A percentile compares a stretch with the other conserved stretches of the same genome.
These are phyloP conservation scores for Hyaloscypha finlandica DNA, from an alignment of 495 filamentous ascomycete species.

Conservation along the genomic window DNA sequence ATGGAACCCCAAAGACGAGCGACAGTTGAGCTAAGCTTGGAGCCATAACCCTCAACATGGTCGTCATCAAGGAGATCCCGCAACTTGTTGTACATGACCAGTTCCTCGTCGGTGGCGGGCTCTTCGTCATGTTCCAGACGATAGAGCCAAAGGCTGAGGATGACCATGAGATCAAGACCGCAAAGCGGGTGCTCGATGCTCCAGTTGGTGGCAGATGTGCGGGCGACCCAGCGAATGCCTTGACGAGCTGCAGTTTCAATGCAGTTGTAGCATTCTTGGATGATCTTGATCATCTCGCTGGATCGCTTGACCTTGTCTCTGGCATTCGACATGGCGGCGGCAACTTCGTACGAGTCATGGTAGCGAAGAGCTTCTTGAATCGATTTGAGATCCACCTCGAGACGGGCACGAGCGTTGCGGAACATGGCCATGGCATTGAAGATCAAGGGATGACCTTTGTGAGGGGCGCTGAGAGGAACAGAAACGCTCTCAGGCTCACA, in stretches of 20 bases:
- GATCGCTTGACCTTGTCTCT: constrained; percentile 92
- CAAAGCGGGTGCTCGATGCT: constrained; percentile 98
- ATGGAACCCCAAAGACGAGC: constrained; percentile 96
- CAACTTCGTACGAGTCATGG: constrained; percentile 95
- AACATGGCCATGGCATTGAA: constrained; percentile 99
- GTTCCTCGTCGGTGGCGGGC: constrained; percentile 85
- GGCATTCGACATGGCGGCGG: constrained; percentile 91
- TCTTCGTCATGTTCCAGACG: constrained; percentile 99
- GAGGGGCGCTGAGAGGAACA: constrained; percentile 89
- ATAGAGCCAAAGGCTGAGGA: constrained; percentile 97
- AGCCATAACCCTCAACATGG: constrained; percentile 73
- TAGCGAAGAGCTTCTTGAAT: constrained; percentile 97
- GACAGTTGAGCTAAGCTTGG: constrained; percentile 88
- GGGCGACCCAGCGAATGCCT: constrained; percentile 96
- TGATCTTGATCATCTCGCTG: constrained; percentile 97
- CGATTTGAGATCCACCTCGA: constrained; percentile 92
- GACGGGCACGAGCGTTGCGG: constrained; percentile 87
- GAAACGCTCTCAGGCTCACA: constrained; percentile 92
- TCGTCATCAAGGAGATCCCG: constrained; percentile 89
- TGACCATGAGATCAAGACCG: constrained; percentile 97
- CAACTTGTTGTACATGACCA: constrained; percentile 94
- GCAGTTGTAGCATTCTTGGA: constrained; percentile 96
- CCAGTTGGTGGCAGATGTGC: constrained; percentile 97
- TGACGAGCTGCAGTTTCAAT: constrained; percentile 94
- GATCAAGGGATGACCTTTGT: constrained; percentile 96